Conservation (phyloP, 305 asterid species). For the Plantago coronopus region DNA sequence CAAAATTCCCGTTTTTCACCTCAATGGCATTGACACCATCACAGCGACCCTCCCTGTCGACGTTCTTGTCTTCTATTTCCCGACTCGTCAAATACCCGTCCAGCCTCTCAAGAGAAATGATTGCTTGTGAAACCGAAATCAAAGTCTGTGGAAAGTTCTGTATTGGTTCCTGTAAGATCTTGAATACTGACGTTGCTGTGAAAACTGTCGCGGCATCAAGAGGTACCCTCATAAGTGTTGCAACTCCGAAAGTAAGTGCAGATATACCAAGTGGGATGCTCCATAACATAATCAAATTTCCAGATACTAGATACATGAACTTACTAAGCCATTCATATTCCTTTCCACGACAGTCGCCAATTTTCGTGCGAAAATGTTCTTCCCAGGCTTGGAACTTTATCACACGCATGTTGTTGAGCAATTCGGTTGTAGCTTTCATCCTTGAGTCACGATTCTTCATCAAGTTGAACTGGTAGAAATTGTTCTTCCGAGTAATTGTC, state of each 20-base stretch:
- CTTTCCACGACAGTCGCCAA: conserved; percentile 38
- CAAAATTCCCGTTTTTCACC: conserved; percentile 40
- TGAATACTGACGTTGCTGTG: conserved; percentile 46
- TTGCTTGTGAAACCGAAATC: conserved; percentile 52
- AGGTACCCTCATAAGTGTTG: conserved; percentile 37
- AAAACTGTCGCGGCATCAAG: conserved; percentile 51
- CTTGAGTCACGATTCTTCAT: conserved; percentile 69
- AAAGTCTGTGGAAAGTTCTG: conserved; percentile 51
- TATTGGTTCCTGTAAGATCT: conserved; percentile 52
- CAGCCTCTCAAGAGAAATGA: conserved; percentile 49
- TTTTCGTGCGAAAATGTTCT: conserved; percentile 45
- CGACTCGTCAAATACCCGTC: conserved; percentile 45
- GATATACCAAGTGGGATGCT: conserved; percentile 39
- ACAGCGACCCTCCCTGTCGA: conserved; percentile 37
- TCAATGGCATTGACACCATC: conserved; percentile 30
- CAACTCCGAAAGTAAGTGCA: conserved; percentile 46
- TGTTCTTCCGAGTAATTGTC: conserved; percentile 48
- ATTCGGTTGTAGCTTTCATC: conserved; percentile 56
- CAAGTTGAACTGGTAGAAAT: conserved; percentile 55
- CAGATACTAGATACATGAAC: conserved; percentile 35
- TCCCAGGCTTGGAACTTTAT: conserved; percentile 71
- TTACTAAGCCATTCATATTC: conserved; percentile 46
- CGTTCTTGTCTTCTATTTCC: conserved; percentile 38
- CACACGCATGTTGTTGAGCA: conserved; percentile 52
- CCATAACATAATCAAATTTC: conserved; percentile 41